These are phyloP conservation scores for Podila clonocystis DNA, from an alignment of 192 early-diverging fungal species.

Conservation along the genomic window DNA sequence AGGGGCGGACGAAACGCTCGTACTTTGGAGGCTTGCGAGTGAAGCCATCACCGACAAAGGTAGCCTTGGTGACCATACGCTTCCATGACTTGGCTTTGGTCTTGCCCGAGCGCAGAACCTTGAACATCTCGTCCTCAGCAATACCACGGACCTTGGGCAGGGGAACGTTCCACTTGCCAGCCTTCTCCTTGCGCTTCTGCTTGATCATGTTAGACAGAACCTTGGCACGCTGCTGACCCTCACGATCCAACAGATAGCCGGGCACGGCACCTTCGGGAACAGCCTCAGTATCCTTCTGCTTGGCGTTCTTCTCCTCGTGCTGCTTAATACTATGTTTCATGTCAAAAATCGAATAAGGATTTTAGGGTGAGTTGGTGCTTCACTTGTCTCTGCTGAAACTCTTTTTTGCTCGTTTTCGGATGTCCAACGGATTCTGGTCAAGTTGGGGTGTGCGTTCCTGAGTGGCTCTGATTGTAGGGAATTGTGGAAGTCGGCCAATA, in stretches of 20 bases:
- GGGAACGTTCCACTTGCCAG: slow-evolving; percentile 97
- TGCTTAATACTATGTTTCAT: slow-evolving; percentile 82
- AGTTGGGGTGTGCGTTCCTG: not conserved
- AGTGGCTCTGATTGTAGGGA: not conserved
- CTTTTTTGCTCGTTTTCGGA: not conserved
- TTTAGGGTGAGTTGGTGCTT: too few species aligned
- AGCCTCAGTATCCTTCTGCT: slow-evolving; percentile 91
- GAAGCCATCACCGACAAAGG: slow-evolving; percentile 99
- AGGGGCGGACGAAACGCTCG: slow-evolving; percentile 97
- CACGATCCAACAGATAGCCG: slow-evolving; percentile 97
- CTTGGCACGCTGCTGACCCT: slow-evolving; percentile 96
- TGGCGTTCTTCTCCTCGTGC: slow-evolving; percentile 97
- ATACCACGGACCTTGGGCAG: slow-evolving; percentile 98
- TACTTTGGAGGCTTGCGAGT: slow-evolving; percentile 99
- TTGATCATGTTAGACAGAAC: slow-evolving; percentile 99
- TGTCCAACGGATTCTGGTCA: not conserved
- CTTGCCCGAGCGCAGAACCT: slow-evolving; percentile 96
- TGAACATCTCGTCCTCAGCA: slow-evolving; percentile 99
- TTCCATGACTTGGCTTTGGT: slow-evolving; percentile 97
- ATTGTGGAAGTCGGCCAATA: too few species aligned
- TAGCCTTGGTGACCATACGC: slow-evolving; percentile 98
- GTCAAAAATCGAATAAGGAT: not conserved
- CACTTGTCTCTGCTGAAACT: too few species aligned
- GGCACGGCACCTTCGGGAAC: slow-evolving; percentile 97
- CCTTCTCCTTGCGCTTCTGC: slow-evolving; percentile 99